Base-by-base conservation (phyloP, 2,329 filamentous ascomycete genomes). In the Verticillium tricorpus region DNA sequence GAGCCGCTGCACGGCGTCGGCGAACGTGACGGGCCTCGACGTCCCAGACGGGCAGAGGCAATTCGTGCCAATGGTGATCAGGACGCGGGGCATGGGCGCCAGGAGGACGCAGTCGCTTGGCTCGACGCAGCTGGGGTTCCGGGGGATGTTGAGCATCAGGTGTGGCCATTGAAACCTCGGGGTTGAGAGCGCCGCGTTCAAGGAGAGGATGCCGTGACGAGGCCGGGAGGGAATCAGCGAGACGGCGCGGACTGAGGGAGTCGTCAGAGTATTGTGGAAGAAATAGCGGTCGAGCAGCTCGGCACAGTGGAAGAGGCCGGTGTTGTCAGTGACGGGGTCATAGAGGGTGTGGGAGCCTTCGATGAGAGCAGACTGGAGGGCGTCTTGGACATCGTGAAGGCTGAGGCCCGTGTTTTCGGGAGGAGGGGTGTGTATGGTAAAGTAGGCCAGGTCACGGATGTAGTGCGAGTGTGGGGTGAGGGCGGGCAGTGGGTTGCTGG, bases 1-100 rank as follows among this genome's bases (percentile, higher is more conserved):
- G 1, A 76, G 65, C 34, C 66, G 62, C 62, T 72, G 66, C 25
- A 76, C 65, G 14, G 77, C 70, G 35, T 71, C 70, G n/a, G 9
- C 35, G 32, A 64, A 68, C 63, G 57, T 76, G 71, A 22, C 65
- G 69, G 2, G 61, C 61, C 56, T 69, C 65, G 57, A 5, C 5
- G n/a, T 11, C 9, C 45, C 19, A 11, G n/a, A 52, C 19, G 19
- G n/a, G 3, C 11, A 12, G 17, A 19, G 45, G 17, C n/a, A 45
- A n/a, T 17, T 37, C 8, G 56, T 35, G 6, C 35, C 8, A 28
- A 25, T 14, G 12, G 32, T 37, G 35, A 57, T n/a, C 14, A 57
- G 19, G 5, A 22, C 31, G 19, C 32, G 56, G 5, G 12, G 17
- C 15, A 5, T 35, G 17, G 32, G 31, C 11, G 56, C 11, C 22